Evolutionary conservation across 352 stramenopile species (phyloP).

Genomic region (Aphanomyces cochlioides): DNA sequence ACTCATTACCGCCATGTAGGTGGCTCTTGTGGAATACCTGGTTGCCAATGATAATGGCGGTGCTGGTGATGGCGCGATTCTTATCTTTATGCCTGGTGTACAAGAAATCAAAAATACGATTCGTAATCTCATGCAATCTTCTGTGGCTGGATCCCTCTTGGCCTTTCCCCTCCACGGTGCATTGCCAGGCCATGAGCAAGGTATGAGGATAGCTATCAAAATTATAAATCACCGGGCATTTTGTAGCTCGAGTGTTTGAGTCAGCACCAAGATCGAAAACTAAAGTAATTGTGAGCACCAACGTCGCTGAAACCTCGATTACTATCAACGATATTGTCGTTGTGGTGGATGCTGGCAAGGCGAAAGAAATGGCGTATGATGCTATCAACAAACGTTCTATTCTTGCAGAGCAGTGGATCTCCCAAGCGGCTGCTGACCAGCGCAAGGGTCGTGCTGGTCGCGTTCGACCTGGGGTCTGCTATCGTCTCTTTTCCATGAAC

Average conservation of each 20-base stretch:
- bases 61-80: conserved; percentile 52
- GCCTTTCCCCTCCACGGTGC: conserved; percentile 71
- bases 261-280: conserved; percentile 54
- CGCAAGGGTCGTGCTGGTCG: conserved; percentile 75
- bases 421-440: conserved; percentile 76
- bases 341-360: conserved; percentile 82
- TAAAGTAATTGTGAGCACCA: conserved; percentile 86
- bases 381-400: conserved; percentile 60
- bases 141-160: conserved; percentile 45
- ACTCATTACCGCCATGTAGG: not conserved
- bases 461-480: conserved; percentile 73
- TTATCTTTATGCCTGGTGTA: conserved; percentile 79
- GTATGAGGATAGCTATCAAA: conserved; percentile 12
- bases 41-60: conserved; percentile 26
- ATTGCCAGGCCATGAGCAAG: conserved; percentile 64
- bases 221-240: conserved; percentile 1
- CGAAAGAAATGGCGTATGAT: conserved; percentile 89
- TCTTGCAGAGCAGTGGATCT: conserved; percentile 78
- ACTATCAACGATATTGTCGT: conserved; percentile 87
- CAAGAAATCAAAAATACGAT: conserved; percentile 79
- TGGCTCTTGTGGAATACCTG: conserved; percentile 17
- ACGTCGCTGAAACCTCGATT: conserved; percentile 88
- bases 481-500: conserved; percentile 66
- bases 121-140: conserved; percentile 54
- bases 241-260: conserved; percentile 57